These are phyloP conservation scores for Sporothrix mexicana DNA, from an alignment of 2,329 filamentous ascomycete species.

Conservation along the genomic window DNA sequence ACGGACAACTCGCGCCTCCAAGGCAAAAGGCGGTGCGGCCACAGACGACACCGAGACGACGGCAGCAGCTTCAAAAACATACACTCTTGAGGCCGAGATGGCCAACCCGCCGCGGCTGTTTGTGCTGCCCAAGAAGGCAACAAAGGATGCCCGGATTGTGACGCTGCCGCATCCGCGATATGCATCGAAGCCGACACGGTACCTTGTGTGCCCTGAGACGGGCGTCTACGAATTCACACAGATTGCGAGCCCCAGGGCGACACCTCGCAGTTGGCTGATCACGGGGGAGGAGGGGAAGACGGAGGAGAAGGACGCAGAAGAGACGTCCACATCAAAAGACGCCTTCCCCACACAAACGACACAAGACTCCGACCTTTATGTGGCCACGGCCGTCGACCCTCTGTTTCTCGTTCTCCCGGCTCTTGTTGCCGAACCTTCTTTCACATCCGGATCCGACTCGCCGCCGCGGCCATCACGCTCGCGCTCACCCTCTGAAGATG, in stretches of 20 bases:
- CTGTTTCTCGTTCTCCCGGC: conserved; percentile 82
- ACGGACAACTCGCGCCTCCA: conserved; percentile 52
- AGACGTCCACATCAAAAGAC: background rate
- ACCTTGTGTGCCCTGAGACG: conserved; percentile 65
- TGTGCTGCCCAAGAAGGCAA: conserved; percentile 63
- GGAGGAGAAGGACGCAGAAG: background rate
- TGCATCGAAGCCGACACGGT: conserved; percentile 58
- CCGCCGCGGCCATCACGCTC: conserved; percentile 33
- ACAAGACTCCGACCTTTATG: conserved; percentile 73
- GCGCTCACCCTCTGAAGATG: background rate
- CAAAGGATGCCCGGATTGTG: conserved; percentile 61
- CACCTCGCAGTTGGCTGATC: conserved; percentile 68
- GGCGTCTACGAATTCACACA: conserved; percentile 71
- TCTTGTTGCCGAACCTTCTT: conserved; percentile 55
- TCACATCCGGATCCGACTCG: conserved; percentile 40
- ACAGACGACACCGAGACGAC: conserved; percentile 41
- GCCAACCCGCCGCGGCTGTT: conserved; percentile 61
- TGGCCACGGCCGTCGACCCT: conserved; percentile 84
- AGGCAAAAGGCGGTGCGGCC: conserved; percentile 41
- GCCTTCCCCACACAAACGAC: conserved; percentile 54
- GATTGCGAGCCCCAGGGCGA: conserved; percentile 58
- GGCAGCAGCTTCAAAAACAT: conserved; percentile 44
- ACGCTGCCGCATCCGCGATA: conserved; percentile 66
- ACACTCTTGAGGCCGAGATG: conserved; percentile 49
- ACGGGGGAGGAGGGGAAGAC: conserved; percentile 30